Base-by-base conservation (phyloP, 2,329 filamentous ascomycete genomes). In the Fusarium domesticum region DNA sequence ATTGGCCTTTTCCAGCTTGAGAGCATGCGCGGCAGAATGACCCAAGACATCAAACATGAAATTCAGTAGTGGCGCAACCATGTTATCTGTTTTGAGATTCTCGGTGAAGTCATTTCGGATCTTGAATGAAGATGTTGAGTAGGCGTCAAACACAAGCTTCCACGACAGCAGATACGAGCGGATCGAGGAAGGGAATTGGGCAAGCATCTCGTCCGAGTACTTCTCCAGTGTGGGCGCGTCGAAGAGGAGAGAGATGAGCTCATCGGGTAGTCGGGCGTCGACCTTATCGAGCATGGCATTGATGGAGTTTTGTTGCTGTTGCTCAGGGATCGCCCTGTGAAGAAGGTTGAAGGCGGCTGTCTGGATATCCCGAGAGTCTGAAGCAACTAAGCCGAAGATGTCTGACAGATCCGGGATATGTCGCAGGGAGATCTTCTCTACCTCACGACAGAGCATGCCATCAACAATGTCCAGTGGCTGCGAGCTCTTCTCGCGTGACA, bases 91-190 rank as follows among this genome's bases (percentile, higher is more conserved):
- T 63, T 90, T 93, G 43, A 98, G 77, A 46, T 87, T 81, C 18
- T 89, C 80, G 0, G 82, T 79, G 59, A 96, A 97, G 58, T 91
- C 84, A 46, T 80, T 81, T 55, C 89, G 87, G 14, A 97, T 82
- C 57, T 89, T 89, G 64, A 87, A 85, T 0, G 91, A 89, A 11
- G 90, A 83, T 16, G 83, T 81, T 15, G 75, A 73, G 61, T 92
- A 95, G 35, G 92, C 85, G 56, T 95, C 89, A 61, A 95, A 97
- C 1, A 96, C 77, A 1, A 97, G 74, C 51, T 88, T 81, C 93
- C 93, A 98, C 10, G 89, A 87, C 19, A 96, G 73, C 3, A 98
- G 75, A 60, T 96, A 98, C 8, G 84, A 82, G 40, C 89, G 81
- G 37, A 96, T 73, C 0, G 78, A 62, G 1, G 81, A 71, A 10